A percentile compares a stretch with the other conserved stretches of the same genome.
Conservation (phyloP, 1,139 yeast genomes). For the Yamadazyma trypodendri region DNA sequence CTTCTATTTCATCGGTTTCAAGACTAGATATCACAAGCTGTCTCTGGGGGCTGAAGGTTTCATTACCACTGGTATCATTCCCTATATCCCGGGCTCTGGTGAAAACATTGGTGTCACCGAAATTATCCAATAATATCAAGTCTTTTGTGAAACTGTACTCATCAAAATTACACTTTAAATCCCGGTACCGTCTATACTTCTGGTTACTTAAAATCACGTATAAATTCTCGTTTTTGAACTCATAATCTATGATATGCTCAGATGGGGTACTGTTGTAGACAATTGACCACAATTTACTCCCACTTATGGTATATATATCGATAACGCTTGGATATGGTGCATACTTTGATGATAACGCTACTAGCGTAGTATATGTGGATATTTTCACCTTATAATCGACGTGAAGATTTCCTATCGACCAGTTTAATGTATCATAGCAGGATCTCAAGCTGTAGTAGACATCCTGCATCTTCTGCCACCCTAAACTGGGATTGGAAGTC, state of each 20-base stretch:
- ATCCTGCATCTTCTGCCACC: slow-evolving; percentile 65
- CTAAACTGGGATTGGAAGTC: slow-evolving; percentile 44
- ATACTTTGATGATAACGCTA: slow-evolving; percentile 38
- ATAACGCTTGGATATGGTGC: slow-evolving; percentile 39
- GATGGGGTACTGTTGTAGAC: slow-evolving; percentile 53
- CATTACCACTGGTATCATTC: background rate
- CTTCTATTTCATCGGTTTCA: slow-evolving; percentile 33
- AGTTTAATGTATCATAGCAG: slow-evolving; percentile 38
- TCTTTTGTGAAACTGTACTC: slow-evolving; percentile 44
- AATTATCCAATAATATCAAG: slow-evolving; percentile 32
- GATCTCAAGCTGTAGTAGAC: slow-evolving; percentile 56
- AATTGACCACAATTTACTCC: slow-evolving; percentile 46
- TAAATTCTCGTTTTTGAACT: slow-evolving; percentile 57
- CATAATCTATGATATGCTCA: slow-evolving; percentile 57
- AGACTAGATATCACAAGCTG: slow-evolving; percentile 28
- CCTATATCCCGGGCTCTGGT: background rate
- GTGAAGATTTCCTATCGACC: slow-evolving; percentile 35
- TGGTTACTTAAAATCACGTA: slow-evolving; percentile 60
- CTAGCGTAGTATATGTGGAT: slow-evolving; percentile 31
- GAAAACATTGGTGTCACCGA: slow-evolving; percentile 26
- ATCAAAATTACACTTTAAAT: slow-evolving; percentile 65
- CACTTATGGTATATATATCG: slow-evolving; percentile 54
- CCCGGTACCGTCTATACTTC: slow-evolving; percentile 61
- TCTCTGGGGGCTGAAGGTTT: slow-evolving; percentile 1
- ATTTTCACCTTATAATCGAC: slow-evolving; percentile 27